phyloP scores from a whole-genome alignment of 768 basidiomycete species.

The Cystofilobasidium ferigula region DNA sequence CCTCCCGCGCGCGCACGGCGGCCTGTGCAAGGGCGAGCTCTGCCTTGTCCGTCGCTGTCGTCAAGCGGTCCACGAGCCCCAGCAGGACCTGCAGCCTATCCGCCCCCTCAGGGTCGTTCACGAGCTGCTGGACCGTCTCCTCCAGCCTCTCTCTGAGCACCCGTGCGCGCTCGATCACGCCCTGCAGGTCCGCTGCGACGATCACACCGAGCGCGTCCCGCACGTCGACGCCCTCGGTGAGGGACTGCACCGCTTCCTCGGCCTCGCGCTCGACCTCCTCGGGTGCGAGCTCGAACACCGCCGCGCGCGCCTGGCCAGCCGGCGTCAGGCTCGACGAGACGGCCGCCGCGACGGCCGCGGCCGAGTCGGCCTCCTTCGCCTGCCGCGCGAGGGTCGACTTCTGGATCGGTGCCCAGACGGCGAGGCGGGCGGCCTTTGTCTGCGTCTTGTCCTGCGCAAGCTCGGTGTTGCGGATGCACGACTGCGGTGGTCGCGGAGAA shows the following conservation, averaged over 20 bases:
- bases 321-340: slow-evolving; percentile 31
- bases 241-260: slow-evolving; percentile 29
- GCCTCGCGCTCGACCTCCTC: slow-evolving; percentile 31
- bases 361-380: slow-evolving; percentile 38
- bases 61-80: slow-evolving; percentile 59
- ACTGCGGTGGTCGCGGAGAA: slow-evolving; percentile 28
- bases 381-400: slow-evolving; percentile 34
- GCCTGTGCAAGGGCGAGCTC: slow-evolving; percentile 1
- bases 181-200: slow-evolving; percentile 27
- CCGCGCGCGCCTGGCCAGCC: slow-evolving; percentile 30
- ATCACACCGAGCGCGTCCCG: slow-evolving; percentile 16
- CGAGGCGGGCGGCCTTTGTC: slow-evolving; percentile 50
- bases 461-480: slow-evolving; percentile 88
- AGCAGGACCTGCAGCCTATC: slow-evolving; percentile 54
- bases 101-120: slow-evolving; percentile 26
- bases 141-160: slow-evolving; percentile 48
- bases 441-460: slow-evolving; percentile 44
- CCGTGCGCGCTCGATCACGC: slow-evolving; percentile 35
- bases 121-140: slow-evolving; percentile 41
- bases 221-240: slow-evolving; percentile 19
- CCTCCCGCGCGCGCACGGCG: too few species aligned
- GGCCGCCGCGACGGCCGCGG: slow-evolving; percentile 33
- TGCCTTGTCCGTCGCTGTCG: slow-evolving; percentile 47
- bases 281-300: slow-evolving; percentile 37
- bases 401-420: slow-evolving; percentile 41